Base-by-base conservation (phyloP, 345 rosid genomes). In the Aethionema arabicum region DNA sequence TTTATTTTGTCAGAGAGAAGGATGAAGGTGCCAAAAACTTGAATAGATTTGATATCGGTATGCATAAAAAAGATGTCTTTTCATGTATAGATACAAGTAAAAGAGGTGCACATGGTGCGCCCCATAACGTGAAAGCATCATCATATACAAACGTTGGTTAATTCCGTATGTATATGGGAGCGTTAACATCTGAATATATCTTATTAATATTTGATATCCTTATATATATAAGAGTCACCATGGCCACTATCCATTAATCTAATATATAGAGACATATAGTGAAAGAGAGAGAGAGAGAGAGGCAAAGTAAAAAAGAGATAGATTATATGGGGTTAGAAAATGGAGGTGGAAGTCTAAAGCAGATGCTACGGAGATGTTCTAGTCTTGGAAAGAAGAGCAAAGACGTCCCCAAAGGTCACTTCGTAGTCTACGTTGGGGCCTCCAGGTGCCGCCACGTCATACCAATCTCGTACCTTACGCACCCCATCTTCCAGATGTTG, bases 361-460 rank as follows among this genome's bases (percentile, higher is more conserved):
- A 83, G 50, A 83, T 83, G 14, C 35, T 87, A 10, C 81, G 66
- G 55, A 74, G 73, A 61, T 85, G 91, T 49, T 87, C 87, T 8
- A 85, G 91, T 59, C 75, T 83, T n/a, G 89, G 85, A 41, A 85
- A 74, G 79, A 83, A 71, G 64, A 67, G 61, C 7, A 56, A 66
- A 52, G 95, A 86, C 41, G 96, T 92, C 21, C 98, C 96, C 0
- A 89, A 73, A 76, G 96, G 98, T 0, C 98, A 92, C 72, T 89
- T 87, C 53, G 89, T 77, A 13, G 95, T 92, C 5, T 92, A 92
- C 27, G 95, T 92, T 27, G 96, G 97, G 32, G 84, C 78, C 59
- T 75, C 81, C 42, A 78, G 97, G 64, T 81, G 80, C 21, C 84
- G 97, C 56, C 76, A 85, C 76, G 74, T 87, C 33, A 75, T 87